Base-by-base conservation (phyloP, 768 basidiomycete species). In the Boletus insuetus region DNA sequence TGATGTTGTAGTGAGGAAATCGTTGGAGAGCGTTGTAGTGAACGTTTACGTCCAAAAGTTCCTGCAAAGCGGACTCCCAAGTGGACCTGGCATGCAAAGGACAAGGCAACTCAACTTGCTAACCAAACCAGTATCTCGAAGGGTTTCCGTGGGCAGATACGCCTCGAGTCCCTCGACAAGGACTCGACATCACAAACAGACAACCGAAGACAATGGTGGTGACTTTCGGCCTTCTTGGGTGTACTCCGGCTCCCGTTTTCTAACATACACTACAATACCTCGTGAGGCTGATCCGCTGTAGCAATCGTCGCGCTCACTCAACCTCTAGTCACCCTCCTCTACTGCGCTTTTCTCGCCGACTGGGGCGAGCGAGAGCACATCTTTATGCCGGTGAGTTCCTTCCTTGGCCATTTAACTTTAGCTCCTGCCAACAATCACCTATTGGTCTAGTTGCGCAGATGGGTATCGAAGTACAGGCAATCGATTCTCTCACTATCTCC, bases 351-450 rank as follows among this genome's bases (percentile, higher is more conserved):
- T 65, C 68, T 84, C 53, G 79, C 81, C 48, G 85, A 89, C 66
- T 88, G 82, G 67, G 86, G 86, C 4, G 82, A 85, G n/a, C 73
- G 76, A 45, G 86, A 89, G 22, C 86, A 89, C 66, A 82, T 87
- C 26, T 89, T 86, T 68, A 79, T 78, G 68, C 82, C 84, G 22
- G 86, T 87, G 58, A 66, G 83, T 75, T 34, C 55, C 40, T 42
- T 49, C 42, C 31, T 41, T 37, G n/a, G 17, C 29, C 39, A 34
- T 6, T 6, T 34, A 12, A 9, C 26, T 46, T 20, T 46, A 19
- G 14, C 17, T 48, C 26, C 24, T n/a, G n/a, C 49, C 46, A 43
- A 51, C 46, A 48, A 45, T 45, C 19, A 37, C 40, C 32, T 5
- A 38, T 7, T 31, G 19, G 38, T 53, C 38, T 54, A 87, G 84